phyloP scores from a whole-genome alignment of 805 yeast genomes.

The Teunomyces panamensis region DNA sequence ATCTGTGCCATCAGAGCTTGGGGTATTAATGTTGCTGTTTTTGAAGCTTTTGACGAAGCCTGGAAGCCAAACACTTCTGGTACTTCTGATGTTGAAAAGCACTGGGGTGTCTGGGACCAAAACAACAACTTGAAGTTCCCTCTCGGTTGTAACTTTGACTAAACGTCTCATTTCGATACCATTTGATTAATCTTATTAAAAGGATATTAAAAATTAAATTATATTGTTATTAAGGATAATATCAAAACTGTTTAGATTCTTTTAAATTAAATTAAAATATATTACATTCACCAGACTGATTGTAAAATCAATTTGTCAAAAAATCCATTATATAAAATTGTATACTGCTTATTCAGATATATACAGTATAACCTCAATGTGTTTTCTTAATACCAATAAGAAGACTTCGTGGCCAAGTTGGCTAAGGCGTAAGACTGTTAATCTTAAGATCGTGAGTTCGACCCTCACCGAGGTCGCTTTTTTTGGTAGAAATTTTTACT shows the following conservation, averaged over 20 bases:
- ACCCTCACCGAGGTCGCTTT: constrained; percentile 16
- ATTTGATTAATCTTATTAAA: neutral
- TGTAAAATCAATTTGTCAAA: too few relatives aligned
- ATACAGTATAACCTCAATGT: too few relatives aligned
- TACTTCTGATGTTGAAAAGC: constrained; percentile 80
- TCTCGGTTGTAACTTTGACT: constrained; percentile 30
- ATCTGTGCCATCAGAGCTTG: constrained; percentile 92
- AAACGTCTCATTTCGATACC: neutral
- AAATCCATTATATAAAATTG: too few relatives aligned
- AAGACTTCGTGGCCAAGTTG: constrained; percentile 17
- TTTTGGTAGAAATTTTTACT: neutral
- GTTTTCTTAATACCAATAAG: neutral
- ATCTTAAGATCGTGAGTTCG: constrained; percentile 17
- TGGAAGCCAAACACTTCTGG: constrained; percentile 95
- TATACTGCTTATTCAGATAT: too few relatives aligned
- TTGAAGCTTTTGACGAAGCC: constrained; percentile 93
- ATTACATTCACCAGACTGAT: too few relatives aligned
- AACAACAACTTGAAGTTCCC: constrained; percentile 40
- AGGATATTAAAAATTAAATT: neutral
- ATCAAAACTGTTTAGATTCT: neutral
- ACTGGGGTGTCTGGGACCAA: constrained; percentile 88
- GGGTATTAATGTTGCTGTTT: constrained; percentile 90
- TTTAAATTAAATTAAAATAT: neutral
- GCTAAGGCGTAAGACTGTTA: constrained; percentile 18
- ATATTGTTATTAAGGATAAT: neutral